Percentiles rank a stretch among this genome's conserved stretches.
phyloP scores from a whole-genome alignment of 2,329 filamentous ascomycete genomes.

The Aspergillus aculeatinus region DNA sequence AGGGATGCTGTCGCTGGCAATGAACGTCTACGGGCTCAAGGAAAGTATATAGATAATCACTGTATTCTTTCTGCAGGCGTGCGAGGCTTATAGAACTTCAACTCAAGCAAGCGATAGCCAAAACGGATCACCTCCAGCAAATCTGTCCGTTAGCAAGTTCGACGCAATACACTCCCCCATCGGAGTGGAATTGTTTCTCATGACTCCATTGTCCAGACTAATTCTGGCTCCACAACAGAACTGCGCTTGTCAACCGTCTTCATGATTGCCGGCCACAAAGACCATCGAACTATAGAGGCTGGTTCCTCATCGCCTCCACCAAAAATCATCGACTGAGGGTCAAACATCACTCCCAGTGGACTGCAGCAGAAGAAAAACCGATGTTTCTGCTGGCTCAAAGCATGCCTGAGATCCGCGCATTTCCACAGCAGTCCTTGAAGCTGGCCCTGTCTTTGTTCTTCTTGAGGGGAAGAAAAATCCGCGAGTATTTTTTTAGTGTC shows the following conservation, averaged over 20 bases:
- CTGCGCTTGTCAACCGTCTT: not conserved
- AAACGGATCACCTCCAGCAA: too few species aligned
- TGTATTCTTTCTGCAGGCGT: too few species aligned
- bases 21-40: too few species aligned
- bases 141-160: too few species aligned
- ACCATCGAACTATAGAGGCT: not conserved
- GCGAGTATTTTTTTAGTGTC: not conserved
- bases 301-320: not conserved
- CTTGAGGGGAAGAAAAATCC: not conserved
- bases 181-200: too few species aligned
- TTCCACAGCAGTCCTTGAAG: constrained; percentile 3
- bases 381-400: constrained; percentile 1
- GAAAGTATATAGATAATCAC: too few species aligned
- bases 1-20: too few species aligned
- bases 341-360: not conserved
- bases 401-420: constrained; percentile 5
- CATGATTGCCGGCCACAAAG: constrained; percentile 11
- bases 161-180: too few species aligned
- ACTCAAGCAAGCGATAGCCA: too few species aligned
- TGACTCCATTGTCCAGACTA: constrained; percentile 8
- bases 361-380: not conserved
- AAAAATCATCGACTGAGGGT: not conserved
- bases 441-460: not conserved
- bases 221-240: not conserved
- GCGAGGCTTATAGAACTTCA: too few species aligned